Percentiles rank a stretch among this genome's conserved stretches.
Conservation (phyloP, 2,329 filamentous ascomycete genomes). For the Phyllosticta citriasiana region DNA sequence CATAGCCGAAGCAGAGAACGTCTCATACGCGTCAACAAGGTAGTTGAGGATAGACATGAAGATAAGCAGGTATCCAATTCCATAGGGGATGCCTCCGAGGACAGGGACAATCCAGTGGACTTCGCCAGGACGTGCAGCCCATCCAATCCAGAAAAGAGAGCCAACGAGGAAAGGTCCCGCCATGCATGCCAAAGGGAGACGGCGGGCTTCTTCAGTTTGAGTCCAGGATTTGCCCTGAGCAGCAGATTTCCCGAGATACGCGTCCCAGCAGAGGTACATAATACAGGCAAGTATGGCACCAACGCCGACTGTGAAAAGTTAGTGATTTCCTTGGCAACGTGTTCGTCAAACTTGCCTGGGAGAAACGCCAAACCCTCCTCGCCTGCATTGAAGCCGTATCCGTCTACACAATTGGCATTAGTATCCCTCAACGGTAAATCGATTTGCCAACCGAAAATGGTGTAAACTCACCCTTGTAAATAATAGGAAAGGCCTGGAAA, state of each 20-base stretch:
- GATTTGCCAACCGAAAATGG: slow-evolving; percentile 11
- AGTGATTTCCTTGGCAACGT: background rate
- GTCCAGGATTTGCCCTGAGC: slow-evolving; percentile 45
- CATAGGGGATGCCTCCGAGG: slow-evolving; percentile 33
- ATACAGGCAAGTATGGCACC: slow-evolving; percentile 50
- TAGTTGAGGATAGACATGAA: slow-evolving; percentile 53
- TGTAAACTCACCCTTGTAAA: slow-evolving; percentile 43
- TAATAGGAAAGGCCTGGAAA: slow-evolving; percentile 61
- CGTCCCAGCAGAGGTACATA: slow-evolving; percentile 58
- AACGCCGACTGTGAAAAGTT: slow-evolving; percentile 37
- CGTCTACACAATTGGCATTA: slow-evolving; percentile 17
- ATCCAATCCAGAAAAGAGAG: slow-evolving; percentile 34
- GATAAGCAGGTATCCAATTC: slow-evolving; percentile 38
- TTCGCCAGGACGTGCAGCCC: slow-evolving; percentile 24
- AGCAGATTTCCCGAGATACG: slow-evolving; percentile 45
- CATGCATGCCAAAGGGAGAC: slow-evolving; percentile 61
- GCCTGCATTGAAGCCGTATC: slow-evolving; percentile 56
- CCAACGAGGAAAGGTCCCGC: slow-evolving; percentile 52
- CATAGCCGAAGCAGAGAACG: slow-evolving; percentile 66
- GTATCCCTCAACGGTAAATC: background rate
- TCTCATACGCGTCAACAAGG: slow-evolving; percentile 55
- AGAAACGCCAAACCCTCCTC: slow-evolving; percentile 59
- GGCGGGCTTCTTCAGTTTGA: slow-evolving; percentile 53
- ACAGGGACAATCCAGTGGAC: slow-evolving; percentile 37
- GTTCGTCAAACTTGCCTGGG: slow-evolving; percentile 30